Conservation (phyloP, 2,329 filamentous ascomycete genomes). For the Cordyceps fumosorosea region DNA sequence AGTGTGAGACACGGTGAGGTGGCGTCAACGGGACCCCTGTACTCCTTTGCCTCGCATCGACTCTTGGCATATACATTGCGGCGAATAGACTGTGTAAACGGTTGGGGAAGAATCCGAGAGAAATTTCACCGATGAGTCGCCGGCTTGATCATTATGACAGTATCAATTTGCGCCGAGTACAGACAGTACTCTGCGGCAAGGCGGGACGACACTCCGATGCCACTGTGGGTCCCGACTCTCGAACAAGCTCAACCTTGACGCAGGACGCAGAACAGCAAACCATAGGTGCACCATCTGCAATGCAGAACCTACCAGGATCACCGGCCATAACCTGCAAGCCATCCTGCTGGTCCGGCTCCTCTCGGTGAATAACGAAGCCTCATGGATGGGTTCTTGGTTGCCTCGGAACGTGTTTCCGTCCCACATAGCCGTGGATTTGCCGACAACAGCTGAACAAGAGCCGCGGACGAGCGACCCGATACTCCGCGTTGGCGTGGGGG, state of each 20-base stretch:
- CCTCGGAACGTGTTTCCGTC: neutral
- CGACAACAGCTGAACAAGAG: neutral
- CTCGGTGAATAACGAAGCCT: neutral
- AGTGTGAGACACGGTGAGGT: too few species aligned
- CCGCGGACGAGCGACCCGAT: neutral
- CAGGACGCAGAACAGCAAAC: neutral
- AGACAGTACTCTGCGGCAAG: neutral
- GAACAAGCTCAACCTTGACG: neutral
- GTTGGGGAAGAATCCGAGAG: neutral
- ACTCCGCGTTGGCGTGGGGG: conserved; percentile 4
- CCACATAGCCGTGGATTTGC: neutral
- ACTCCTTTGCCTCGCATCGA: too few species aligned
- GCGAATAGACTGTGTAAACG: neutral
- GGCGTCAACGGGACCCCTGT: too few species aligned
- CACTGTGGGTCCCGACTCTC: neutral
- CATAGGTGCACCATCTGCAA: neutral
- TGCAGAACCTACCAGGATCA: neutral
- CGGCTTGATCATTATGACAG: neutral
- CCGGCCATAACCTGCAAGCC: neutral
- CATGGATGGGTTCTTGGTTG: neutral
- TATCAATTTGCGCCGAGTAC: neutral
- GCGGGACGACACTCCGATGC: conserved; percentile 2
- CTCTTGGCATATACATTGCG: neutral
- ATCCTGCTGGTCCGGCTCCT: neutral
- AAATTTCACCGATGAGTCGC: neutral